These are phyloP conservation scores for Globisporangium spinosum DNA, from an alignment of 352 stramenopile species.

Conservation along the genomic window DNA sequence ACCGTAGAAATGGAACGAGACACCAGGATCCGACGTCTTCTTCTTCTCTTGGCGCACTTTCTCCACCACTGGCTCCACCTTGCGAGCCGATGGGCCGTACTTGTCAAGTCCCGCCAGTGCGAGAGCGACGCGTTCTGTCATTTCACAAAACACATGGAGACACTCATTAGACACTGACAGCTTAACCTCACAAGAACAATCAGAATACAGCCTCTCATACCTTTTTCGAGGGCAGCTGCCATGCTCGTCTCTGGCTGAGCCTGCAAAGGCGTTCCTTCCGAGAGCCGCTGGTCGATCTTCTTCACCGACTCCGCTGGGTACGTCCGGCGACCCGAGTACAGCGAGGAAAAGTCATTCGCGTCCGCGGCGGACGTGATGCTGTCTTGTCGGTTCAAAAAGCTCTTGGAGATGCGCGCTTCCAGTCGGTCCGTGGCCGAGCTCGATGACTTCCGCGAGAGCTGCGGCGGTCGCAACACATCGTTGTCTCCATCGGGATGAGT, in stretches of 20 bases:
- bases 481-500: conserved; percentile 1
- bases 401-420: conserved; percentile 67
- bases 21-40: conserved; percentile 27
- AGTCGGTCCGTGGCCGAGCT: conserved; percentile 49
- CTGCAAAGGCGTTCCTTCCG: conserved; percentile 23
- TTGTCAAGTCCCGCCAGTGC: conserved; percentile 11
- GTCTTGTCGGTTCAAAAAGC: conserved; percentile 32
- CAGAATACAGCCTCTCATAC: neutral
- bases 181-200: neutral
- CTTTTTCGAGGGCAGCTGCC: conserved; percentile 30
- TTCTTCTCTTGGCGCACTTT: conserved; percentile 18
- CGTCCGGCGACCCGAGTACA: conserved; percentile 64
- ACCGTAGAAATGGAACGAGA: conserved; percentile 66
- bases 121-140: conserved; percentile 23
- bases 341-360: conserved; percentile 33
- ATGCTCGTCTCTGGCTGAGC: conserved; percentile 34
- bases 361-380: conserved; percentile 26
- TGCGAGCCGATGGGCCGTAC: conserved; percentile 11
- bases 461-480: conserved; percentile 21
- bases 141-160: neutral
- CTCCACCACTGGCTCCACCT: conserved; percentile 23
- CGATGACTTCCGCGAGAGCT: conserved; percentile 25
- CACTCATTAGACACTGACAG: neutral
- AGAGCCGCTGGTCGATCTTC: conserved; percentile 42
- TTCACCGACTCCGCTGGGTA: conserved; percentile 60